phyloP scores from a whole-genome alignment of 768 basidiomycete species.

The Mycena indigotica region DNA sequence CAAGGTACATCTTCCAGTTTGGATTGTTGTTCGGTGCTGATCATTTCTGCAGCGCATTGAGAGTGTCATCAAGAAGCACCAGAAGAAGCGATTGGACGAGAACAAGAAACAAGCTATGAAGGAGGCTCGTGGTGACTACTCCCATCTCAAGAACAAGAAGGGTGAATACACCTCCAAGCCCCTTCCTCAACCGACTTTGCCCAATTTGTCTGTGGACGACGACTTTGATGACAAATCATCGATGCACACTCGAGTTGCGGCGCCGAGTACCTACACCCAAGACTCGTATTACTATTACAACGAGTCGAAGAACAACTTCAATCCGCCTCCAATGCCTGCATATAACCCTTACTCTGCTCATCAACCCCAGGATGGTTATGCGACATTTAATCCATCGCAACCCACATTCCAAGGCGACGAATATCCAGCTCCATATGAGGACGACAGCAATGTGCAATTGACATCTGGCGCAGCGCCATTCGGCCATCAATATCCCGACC shows the following conservation, averaged over 20 bases:
- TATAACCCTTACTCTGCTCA: constrained; percentile 69
- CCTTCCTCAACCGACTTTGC: constrained; percentile 92
- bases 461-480: constrained; percentile 61
- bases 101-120: constrained; percentile 84
- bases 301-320: constrained; percentile 51
- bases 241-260: constrained; percentile 54
- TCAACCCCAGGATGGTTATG: constrained; percentile 51
- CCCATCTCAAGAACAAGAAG: constrained; percentile 91
- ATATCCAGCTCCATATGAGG: constrained; percentile 54
- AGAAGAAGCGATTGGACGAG: constrained; percentile 80
- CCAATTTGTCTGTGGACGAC: constrained; percentile 87
- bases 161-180: constrained; percentile 80
- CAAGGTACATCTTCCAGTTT: constrained; percentile 57
- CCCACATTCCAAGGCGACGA: constrained; percentile 54
- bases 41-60: constrained; percentile 71
- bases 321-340: constrained; percentile 75
- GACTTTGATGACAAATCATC: constrained; percentile 63
- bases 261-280: constrained; percentile 56
- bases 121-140: constrained; percentile 88
- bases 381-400: constrained; percentile 62
- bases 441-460: constrained; percentile 67
- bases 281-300: constrained; percentile 60
- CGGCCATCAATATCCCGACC: constrained; percentile 23
- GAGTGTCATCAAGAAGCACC: constrained; percentile 89
- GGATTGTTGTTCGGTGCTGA: constrained; percentile 8